These are phyloP conservation scores for Bjerkandera adusta DNA, from an alignment of 1,284 basidiomycete species.

Conservation along the genomic window DNA sequence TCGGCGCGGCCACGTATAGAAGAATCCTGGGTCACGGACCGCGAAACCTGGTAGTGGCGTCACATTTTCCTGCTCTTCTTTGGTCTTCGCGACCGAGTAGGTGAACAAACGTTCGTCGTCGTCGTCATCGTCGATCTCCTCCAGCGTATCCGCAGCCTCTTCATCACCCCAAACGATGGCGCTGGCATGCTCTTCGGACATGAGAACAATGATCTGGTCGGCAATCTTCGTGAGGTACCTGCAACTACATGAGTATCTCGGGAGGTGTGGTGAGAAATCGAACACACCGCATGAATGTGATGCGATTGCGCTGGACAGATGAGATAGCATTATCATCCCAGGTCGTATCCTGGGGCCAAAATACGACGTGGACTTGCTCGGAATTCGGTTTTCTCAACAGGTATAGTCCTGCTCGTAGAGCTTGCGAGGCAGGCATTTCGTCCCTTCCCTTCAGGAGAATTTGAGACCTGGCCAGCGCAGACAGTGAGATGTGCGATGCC, in stretches of 20 bases:
- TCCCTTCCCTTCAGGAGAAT: slow-evolving; percentile 9
- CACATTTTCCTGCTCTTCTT: slow-evolving; percentile 56
- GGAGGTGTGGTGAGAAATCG: background rate
- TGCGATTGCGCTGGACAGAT: slow-evolving; percentile 47
- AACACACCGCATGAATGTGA: slow-evolving; percentile 58
- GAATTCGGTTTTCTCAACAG: slow-evolving; percentile 20
- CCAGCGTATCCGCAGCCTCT: slow-evolving; percentile 22
- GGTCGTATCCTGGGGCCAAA: slow-evolving; percentile 60
- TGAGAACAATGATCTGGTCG: slow-evolving; percentile 48
- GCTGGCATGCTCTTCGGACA: slow-evolving; percentile 43
- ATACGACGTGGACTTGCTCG: slow-evolving; percentile 43
- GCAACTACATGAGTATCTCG: background rate
- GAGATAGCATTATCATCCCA: slow-evolving; percentile 51
- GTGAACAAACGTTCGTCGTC: slow-evolving; percentile 44
- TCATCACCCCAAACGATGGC: slow-evolving; percentile 38
- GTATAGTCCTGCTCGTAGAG: slow-evolving; percentile 52
- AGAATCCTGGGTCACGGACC: slow-evolving; percentile 25
- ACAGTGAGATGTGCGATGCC: background rate
- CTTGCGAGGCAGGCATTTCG: slow-evolving; percentile 25
- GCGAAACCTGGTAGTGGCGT: slow-evolving; percentile 38
- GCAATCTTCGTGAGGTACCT: slow-evolving; percentile 57
- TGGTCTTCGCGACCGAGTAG: slow-evolving; percentile 54
- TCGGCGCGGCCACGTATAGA: background rate
- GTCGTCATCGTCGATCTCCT: slow-evolving; percentile 16
- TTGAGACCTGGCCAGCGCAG: slow-evolving; percentile 6